phyloP scores from a whole-genome alignment of 139 green algal genomes.

The Ulvella scutata region DNA sequence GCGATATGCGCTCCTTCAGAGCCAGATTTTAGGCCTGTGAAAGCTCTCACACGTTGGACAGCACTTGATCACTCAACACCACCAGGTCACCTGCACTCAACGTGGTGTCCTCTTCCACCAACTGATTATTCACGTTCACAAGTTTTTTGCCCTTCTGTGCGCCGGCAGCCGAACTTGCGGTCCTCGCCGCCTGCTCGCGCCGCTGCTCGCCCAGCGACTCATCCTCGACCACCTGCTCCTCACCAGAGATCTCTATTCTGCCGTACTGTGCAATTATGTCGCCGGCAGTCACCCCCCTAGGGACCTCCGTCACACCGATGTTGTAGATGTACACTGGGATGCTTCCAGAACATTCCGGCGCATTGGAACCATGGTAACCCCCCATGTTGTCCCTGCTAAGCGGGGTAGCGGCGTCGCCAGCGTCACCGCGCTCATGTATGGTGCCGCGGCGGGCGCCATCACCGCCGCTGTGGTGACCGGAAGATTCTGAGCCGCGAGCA shows the following conservation, averaged over 20 bases:
- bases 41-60: neutral
- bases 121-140: slow-evolving; percentile 78
- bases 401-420: too few species aligned
- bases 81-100: slow-evolving; percentile 71
- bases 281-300: slow-evolving; percentile 56
- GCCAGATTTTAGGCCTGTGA: too few species aligned
- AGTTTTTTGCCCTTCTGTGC: slow-evolving; percentile 9
- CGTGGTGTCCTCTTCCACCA: slow-evolving; percentile 50
- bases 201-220: neutral
- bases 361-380: too few species aligned
- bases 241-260: neutral
- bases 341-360: too few species aligned
- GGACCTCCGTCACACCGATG: slow-evolving; percentile 42
- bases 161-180: too few species aligned
- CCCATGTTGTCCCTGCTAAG: too few species aligned
- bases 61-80: slow-evolving; percentile 27
- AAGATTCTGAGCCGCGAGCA: too few species aligned
- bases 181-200: neutral
- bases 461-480: too few species aligned
- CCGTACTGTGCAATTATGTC: slow-evolving; percentile 14
- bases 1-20: too few species aligned
- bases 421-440: too few species aligned
- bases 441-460: too few species aligned
- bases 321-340: slow-evolving; percentile 29
- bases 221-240: neutral